phyloP scores from a whole-genome alignment of 2,329 filamentous ascomycete species.

The Xylaria multiplex region DNA sequence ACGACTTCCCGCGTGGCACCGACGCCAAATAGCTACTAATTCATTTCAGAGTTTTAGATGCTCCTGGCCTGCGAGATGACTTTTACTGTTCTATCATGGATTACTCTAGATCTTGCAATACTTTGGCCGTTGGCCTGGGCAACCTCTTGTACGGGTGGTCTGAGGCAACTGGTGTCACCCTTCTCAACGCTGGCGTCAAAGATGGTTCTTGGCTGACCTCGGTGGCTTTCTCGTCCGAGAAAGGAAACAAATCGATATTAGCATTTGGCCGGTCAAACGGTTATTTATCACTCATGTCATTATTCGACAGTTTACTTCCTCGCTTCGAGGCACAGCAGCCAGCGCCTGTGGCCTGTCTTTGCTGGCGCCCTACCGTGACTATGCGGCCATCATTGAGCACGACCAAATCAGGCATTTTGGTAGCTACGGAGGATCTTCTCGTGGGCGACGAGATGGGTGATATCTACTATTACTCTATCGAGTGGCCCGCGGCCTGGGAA shows the following conservation, averaged over 20 bases:
- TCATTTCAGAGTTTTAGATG: constrained; percentile 77
- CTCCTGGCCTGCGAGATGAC: constrained; percentile 88
- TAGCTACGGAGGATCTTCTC: constrained; percentile 82
- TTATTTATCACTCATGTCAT: constrained; percentile 79
- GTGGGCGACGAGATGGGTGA: constrained; percentile 86
- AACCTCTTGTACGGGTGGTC: constrained; percentile 90
- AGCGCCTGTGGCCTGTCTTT: constrained; percentile 78
- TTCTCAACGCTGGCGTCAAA: constrained; percentile 58
- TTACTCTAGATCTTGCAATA: constrained; percentile 78
- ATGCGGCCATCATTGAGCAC: constrained; percentile 63
- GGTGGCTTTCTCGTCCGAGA: constrained; percentile 85
- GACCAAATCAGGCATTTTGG: constrained; percentile 58
- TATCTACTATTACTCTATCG: constrained; percentile 88
- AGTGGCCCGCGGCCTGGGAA: constrained; percentile 79
- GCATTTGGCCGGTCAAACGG: constrained; percentile 86
- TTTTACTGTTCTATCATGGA: constrained; percentile 94
- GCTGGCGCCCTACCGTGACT: constrained; percentile 76
- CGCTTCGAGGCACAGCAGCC: constrained; percentile 81
- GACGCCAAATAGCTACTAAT: constrained; percentile 4
- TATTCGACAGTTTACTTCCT: constrained; percentile 71
- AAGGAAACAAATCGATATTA: constrained; percentile 81
- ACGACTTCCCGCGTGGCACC: constrained; percentile 30
- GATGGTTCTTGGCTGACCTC: constrained; percentile 76
- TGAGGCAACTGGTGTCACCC: constrained; percentile 73
- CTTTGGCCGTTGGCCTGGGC: constrained; percentile 84